Base-by-base conservation (phyloP, 2,329 filamentous ascomycete genomes). In the Diaporthe humulicola region DNA sequence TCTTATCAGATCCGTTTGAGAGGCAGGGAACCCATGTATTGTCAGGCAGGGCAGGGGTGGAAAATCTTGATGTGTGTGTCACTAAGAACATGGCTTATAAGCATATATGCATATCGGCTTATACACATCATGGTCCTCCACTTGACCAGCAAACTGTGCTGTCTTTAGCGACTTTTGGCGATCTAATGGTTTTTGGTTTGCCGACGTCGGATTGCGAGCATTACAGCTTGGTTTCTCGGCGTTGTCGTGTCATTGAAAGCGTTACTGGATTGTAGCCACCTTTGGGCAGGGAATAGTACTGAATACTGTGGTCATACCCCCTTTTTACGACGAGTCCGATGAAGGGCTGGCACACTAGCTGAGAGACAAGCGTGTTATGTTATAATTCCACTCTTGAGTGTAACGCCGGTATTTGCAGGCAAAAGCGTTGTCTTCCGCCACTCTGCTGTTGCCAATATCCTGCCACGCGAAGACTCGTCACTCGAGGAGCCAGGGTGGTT, bases 1-100 rank as follows among this genome's bases (percentile, higher is more conserved):
- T 74, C 72, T 74, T 61, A 74, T 74, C 72, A 69, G 72, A 74
- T 74, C 72, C 33, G 45, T 52, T 64, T 12, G 17, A 15, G 14
- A 52, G 12, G 14, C 64, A 67, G 15, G 57, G 66, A 6, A 33
- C 9, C 40, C 40, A 38, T 40, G 61, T 1, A 52, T 3, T 28
- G 28, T 25, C 9, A 33, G 3, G 10, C 30, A 67, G 19, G 3
- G 10, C 30, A 67, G 19, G 61, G 42, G 5, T 50, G 3, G 2
- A 67, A 66, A 66, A 48, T n/a, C 42, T 66, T 25, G 22, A 19
- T 25, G 30, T 36, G n/a, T 7, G 54, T 19, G 4, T 6, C 54
- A 4, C 8, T 22, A 14, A 6, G 7, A 42, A 22, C 6, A n/a
- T 3, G 17, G 25, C 33, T 2, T 33, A 19, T 8, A 10, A 3